Base-by-base conservation (phyloP, 1,284 basidiomycete genomes). In the Trametes sp. region DNA sequence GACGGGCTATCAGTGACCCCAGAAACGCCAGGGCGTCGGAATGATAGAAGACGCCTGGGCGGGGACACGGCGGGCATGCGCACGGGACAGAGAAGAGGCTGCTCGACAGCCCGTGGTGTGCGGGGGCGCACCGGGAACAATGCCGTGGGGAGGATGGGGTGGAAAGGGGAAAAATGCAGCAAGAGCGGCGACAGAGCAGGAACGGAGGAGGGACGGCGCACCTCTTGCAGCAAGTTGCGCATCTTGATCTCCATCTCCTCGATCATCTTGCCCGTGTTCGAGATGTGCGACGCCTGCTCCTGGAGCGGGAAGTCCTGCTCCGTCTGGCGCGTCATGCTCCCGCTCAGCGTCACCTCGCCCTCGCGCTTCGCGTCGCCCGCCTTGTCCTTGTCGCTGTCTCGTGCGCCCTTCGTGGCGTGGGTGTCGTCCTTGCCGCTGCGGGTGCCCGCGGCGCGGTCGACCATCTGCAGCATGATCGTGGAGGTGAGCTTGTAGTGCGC, bases 221-320 rank as follows among this genome's bases (percentile, higher is more conserved):
- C 89, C 80, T 98, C 95, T 74, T 97, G 94, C 50, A 99, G 83
- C 62, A 96, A 83, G 76, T 98, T 98, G 51, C 98, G 88, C 92
- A 98, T 96, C 82, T 98, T 98, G 75, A 95, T 94, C 80, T 99
- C 98, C 92, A 97, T 96, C 69, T 98, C 97, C 78, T 99, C 98
- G 69, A 99, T 90, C 88, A 98, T 92, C 68, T 86, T 87, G 4
- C 98, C 98, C 19, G 93, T 90, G 78, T 99, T 99, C 55, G 87
- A 86, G 61, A 99, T 91, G 77, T 99, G 98, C 41, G 92, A 90
- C 23, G 87, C 84, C 35, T 84, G 75, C 69, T 91, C 90, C 23
- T 91, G 87, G 49, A 97, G 75, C n/a, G 93, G 87, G 77, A 85
- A 89, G 74, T 97, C 93, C 73, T 92, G 87, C 74, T 98, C 96